Evolutionary conservation across 805 yeast species (phyloP).

Genomic region (Cyberlindnera euphorbiiphila): DNA sequence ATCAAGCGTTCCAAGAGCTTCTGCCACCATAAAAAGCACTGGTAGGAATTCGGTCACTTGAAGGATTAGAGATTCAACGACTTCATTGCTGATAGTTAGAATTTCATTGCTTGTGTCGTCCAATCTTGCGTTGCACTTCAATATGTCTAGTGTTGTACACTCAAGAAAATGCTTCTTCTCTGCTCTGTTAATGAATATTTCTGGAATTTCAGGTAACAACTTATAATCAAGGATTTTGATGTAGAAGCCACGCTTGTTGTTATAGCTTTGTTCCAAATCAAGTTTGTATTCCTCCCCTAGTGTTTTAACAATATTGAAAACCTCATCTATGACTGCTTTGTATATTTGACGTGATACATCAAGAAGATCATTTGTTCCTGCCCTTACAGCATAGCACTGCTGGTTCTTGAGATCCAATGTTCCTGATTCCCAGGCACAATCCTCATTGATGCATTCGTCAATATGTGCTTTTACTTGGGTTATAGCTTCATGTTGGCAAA

Average conservation of each 20-base stretch:
- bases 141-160: slow-evolving; percentile 37
- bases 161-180: slow-evolving; percentile 33
- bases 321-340: slow-evolving; percentile 35
- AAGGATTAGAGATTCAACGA: slow-evolving; percentile 31
- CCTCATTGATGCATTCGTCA: slow-evolving; percentile 36
- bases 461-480: slow-evolving; percentile 26
- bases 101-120: slow-evolving; percentile 40
- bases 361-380: slow-evolving; percentile 42
- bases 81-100: slow-evolving; percentile 37
- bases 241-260: slow-evolving; percentile 36
- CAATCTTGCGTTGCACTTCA: slow-evolving; percentile 39
- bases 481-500: slow-evolving; percentile 28
- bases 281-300: slow-evolving; percentile 27
- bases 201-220: slow-evolving; percentile 27
- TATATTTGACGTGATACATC: slow-evolving; percentile 43
- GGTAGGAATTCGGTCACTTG: slow-evolving; percentile 31
- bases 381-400: slow-evolving; percentile 40
- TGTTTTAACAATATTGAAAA: slow-evolving; percentile 27
- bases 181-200: slow-evolving; percentile 31
- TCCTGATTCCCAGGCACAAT: slow-evolving; percentile 38
- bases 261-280: slow-evolving; percentile 32
- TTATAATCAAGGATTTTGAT: slow-evolving; percentile 29
- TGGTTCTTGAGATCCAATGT: slow-evolving; percentile 41
- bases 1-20: slow-evolving; percentile 41
- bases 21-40: slow-evolving; percentile 38